phyloP scores from a whole-genome alignment of 169 alveolate species.

The Neospora caninum region DNA sequence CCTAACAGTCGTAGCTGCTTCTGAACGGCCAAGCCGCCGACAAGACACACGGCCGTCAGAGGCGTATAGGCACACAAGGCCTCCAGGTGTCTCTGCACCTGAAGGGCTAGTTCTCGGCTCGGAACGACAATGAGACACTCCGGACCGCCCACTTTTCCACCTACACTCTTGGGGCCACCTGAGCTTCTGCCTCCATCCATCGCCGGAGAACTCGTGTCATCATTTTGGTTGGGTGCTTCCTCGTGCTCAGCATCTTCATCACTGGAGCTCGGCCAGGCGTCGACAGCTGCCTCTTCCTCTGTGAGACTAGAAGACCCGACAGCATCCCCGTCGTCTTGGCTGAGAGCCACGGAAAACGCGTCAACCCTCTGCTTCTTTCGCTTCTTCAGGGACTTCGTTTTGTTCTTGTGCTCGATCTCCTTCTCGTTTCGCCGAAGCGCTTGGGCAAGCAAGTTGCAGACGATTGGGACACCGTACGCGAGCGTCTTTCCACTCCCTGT shows the following conservation, averaged over 20 bases:
- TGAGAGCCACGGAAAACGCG: neutral
- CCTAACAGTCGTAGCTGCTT: conserved; percentile 92
- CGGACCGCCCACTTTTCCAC: neutral
- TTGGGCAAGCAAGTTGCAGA: conserved; percentile 27
- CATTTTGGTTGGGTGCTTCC: neutral
- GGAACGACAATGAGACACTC: conserved; percentile 78
- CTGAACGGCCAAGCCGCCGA: conserved; percentile 97
- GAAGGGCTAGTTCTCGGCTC: conserved; percentile 83
- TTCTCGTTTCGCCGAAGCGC: conserved; percentile 29
- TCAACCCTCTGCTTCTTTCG: neutral
- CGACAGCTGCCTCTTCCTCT: neutral
- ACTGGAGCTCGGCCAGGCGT: conserved; percentile 58
- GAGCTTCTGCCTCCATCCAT: neutral
- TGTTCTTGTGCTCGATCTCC: conserved; percentile 1
- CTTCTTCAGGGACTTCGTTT: neutral
- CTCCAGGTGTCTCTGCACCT: conserved; percentile 74
- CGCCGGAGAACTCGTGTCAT: neutral
- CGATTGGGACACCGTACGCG: conserved; percentile 72
- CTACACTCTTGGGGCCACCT: neutral
- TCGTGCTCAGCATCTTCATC: neutral
- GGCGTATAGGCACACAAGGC: conserved; percentile 47
- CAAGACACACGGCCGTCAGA: conserved; percentile 76
- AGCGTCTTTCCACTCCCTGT: conserved; percentile 68
- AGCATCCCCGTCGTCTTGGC: neutral
- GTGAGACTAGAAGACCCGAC: neutral